Conservation (phyloP, 2,329 filamentous ascomycete genomes). For the Fusarium sp. region DNA sequence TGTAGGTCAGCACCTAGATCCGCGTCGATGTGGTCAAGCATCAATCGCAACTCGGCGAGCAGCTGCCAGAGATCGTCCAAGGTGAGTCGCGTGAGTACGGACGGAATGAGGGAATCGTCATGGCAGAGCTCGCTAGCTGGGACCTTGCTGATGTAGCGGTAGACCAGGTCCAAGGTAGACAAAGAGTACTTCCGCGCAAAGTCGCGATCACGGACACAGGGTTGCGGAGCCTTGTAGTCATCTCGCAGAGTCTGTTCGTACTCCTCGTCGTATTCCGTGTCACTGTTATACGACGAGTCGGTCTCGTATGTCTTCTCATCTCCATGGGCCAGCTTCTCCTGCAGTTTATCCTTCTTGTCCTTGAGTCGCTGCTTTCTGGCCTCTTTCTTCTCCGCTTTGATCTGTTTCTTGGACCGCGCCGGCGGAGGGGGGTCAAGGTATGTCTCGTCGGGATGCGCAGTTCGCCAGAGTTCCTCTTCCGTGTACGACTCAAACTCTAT, state of each 20-base stretch:
- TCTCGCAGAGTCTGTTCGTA: constrained; percentile 29
- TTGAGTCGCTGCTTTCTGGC: constrained; percentile 10
- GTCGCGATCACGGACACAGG: constrained; percentile 37
- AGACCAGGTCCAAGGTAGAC: constrained; percentile 37
- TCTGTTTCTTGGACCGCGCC: constrained; percentile 17
- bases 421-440: constrained; percentile 44
- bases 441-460: constrained; percentile 38
- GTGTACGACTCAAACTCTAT: constrained; percentile 46
- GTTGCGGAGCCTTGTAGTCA: constrained; percentile 34
- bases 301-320: constrained; percentile 10
- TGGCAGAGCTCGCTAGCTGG: constrained; percentile 11
- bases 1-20: constrained; percentile 41
- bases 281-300: constrained; percentile 25
- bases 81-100: constrained; percentile 29
- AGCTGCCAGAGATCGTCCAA: constrained; percentile 45
- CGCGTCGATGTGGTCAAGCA: constrained; percentile 43
- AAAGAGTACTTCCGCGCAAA: constrained; percentile 45
- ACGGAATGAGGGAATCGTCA: constrained; percentile 19
- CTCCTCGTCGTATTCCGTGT: constrained; percentile 39
- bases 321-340: background rate
- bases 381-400: constrained; percentile 30
- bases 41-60: constrained; percentile 39
- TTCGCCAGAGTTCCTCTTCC: constrained; percentile 44
- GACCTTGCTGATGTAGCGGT: constrained; percentile 34
- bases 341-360: constrained; percentile 9